Base-by-base conservation (phyloP, 495 filamentous ascomycete species). In the Choiromyces venosus region DNA sequence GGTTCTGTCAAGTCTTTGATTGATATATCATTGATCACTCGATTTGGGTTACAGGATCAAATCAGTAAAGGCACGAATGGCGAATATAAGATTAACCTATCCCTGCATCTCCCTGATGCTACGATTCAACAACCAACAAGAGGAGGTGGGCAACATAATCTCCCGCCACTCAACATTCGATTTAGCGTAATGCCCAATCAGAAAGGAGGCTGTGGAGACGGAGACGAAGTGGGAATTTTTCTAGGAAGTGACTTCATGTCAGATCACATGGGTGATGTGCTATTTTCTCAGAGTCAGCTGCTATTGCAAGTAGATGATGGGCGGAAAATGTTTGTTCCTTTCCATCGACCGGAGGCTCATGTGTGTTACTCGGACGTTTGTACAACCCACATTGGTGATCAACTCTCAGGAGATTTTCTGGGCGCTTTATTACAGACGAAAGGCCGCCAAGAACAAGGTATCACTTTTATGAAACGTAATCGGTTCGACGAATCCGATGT, bases 291-390 rank as follows among this genome's bases (percentile, higher is more conserved):
- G 72, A 96, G 96, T 75, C 88, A 89, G 72, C 87, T 99, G 81
- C 90, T 91, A 0, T 86, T 98, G 65, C 92, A 93, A 74, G 92
- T 94, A 78, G 91, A 94, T 79, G 91, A 94, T 38, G 87, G 91
- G 52, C 92, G 91, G 81, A 96, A 95, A 75, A 83, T 99, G n/a
- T 93, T 90, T 29, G 89, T 99, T 33, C 95, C 94, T 37, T 90
- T 99, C 73, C 93, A 96, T 66, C 88, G 94, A 56, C 96, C 95
- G n/a, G 94, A 97, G 81, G 89, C 93, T 73, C 93, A 96, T 69
- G 84, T 84, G 12, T 83, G 88, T 4, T 97, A 95, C 85, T 95
- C 91, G 72, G 87, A 87, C 74, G 84, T 98, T 35, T 88, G 84
- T 77, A 92, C 78, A 64, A 73, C 74, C 40, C 78, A 80, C 68